Base-by-base conservation (phyloP, 2,329 filamentous ascomycete genomes). In the Phoma sp. region DNA sequence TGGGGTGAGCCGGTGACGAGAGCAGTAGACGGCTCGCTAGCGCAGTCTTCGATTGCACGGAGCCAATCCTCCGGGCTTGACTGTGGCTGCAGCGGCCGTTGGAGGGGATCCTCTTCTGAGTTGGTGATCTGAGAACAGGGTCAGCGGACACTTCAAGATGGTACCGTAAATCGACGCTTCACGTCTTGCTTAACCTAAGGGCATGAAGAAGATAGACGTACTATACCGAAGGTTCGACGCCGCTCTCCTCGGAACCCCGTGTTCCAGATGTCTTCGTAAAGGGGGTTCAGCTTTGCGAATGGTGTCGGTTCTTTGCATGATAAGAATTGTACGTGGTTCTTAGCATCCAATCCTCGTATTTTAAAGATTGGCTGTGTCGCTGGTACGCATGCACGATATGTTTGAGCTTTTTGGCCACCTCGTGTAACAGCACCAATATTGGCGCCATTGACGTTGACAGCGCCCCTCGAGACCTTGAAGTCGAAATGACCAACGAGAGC, bases 1-100 rank as follows among this genome's bases (percentile, higher is more conserved):
- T 84, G 86, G 59, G 91, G 90, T 0, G 87, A 84, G 0, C 90
- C 90, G 42, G 87, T 87, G 2, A 91, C 77, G 56, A 92, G 77
- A 6, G 85, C 77, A 78, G 76, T 2, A 72, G 72, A 38, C 73
- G 69, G 6, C 65, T 71, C 12, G 66, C 69, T 46, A 26, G 69
- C 32, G 71, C 74, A 42, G 72, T 77, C 10, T 62, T 64, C 29
- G 65, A 75, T 37, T 74, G 72, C 10, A 73, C 80, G 45, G 84
- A 65, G 21, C 78, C 77, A 18, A 80, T 82, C n/a, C 84, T 75
- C 88, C 85, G 87, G 86, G 85, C 64, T 83, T 5, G 84, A 79
- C 7, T 83, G 64, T 15, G 69, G 57, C 23, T 48, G 59, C 6
- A 79, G 49, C 34, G 70, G 61, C 15, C 69, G 68, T 17, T 56